These are phyloP conservation scores for Coemansia umbellata DNA, from an alignment of 192 early-diverging fungal genomes.

Conservation along the genomic window DNA sequence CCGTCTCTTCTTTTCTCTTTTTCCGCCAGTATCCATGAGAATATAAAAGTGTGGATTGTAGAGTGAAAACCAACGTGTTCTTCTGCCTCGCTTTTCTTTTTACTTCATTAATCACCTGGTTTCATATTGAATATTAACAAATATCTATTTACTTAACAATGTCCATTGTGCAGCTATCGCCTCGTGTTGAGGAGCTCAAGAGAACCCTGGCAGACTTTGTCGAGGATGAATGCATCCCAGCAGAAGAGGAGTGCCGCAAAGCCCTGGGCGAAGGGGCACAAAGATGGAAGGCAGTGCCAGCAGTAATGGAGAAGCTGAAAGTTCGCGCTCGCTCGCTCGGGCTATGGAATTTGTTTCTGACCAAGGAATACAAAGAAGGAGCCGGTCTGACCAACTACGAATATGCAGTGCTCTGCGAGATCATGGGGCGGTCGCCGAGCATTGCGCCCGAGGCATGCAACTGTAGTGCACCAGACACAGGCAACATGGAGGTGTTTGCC, in stretches of 20 bases:
- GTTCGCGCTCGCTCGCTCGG: conserved; percentile 77
- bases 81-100: no score
- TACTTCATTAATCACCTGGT: no score
- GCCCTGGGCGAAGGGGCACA: conserved; percentile 73
- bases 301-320: conserved; percentile 87
- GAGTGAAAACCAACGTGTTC: no score
- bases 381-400: conserved; percentile 92
- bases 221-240: conserved; percentile 92
- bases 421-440: conserved; percentile 74
- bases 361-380: conserved; percentile 73
- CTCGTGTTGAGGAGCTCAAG: conserved; percentile 37
- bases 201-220: conserved; percentile 38
- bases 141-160: conserved; percentile 1
- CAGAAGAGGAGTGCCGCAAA: conserved; percentile 67
- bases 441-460: conserved; percentile 93
- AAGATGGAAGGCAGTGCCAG: conserved; percentile 82
- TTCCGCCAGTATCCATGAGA: no score
- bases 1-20: no score
- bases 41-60: no score
- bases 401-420: conserved; percentile 88
- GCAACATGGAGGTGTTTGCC: conserved; percentile 99
- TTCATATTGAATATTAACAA: background rate
- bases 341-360: conserved; percentile 95
- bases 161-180: conserved; percentile 44
- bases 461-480: conserved; percentile 93